Percentiles rank a stretch among this genome's conserved stretches.
Conservation (phyloP, 2,329 filamentous ascomycete species). For the Ceratocystis cacaofunesta region DNA sequence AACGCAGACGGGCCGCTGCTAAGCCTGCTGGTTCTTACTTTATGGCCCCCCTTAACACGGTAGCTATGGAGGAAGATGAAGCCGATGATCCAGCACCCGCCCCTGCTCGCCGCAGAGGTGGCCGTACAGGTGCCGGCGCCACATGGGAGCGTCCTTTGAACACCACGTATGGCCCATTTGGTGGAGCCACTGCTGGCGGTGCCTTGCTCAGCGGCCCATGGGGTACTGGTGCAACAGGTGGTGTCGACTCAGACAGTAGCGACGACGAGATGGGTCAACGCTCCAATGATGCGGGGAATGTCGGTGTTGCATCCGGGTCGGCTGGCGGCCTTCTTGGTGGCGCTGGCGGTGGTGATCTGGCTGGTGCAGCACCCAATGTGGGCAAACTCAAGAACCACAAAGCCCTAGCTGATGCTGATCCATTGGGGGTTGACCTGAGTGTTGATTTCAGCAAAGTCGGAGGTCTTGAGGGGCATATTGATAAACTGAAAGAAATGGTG, state of each 20-base stretch:
- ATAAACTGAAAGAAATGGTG: conserved; percentile 98
- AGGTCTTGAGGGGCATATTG: conserved; percentile 82
- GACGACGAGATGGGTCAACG: conserved; percentile 73
- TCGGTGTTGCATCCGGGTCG: conserved; percentile 45
- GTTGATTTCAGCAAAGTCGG: conserved; percentile 93
- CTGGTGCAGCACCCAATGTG: conserved; percentile 51
- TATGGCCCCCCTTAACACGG: conserved; percentile 52
- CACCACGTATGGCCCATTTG: conserved; percentile 85
- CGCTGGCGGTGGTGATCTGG: conserved; percentile 25
- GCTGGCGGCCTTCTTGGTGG: conserved; percentile 32
- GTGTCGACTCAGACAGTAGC: conserved; percentile 87
- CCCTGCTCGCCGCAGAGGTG: conserved; percentile 52
- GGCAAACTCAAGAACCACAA: conserved; percentile 91
- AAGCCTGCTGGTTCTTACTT: conserved; percentile 66
- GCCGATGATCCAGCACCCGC: conserved; percentile 53
- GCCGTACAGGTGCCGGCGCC: conserved; percentile 42
- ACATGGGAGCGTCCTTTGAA: conserved; percentile 70
- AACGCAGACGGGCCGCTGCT: conserved; percentile 39
- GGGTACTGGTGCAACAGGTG: conserved; percentile 58
- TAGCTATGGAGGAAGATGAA: conserved; percentile 58
- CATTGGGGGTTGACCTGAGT: conserved; percentile 78
- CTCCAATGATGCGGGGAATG: conserved; percentile 39
- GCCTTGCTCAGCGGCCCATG: conserved; percentile 61
- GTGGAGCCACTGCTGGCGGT: conserved; percentile 59
- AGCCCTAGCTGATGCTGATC: conserved; percentile 82